phyloP scores from a whole-genome alignment of 768 basidiomycete species.

The Tulasnella sp. region DNA sequence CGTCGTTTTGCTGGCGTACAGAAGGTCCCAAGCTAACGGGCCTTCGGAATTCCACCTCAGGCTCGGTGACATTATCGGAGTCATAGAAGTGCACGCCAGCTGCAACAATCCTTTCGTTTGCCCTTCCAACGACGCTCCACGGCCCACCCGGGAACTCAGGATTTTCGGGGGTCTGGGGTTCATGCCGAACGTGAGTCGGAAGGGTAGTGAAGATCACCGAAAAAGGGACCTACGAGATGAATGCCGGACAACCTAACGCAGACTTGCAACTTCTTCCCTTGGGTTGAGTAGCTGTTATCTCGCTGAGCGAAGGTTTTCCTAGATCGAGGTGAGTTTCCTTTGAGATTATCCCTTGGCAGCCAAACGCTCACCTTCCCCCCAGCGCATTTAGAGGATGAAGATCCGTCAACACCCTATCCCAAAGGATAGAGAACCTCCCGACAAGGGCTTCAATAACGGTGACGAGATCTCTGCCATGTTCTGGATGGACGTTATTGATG shows the following conservation, averaged over 20 bases:
- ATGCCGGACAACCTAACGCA: constrained; percentile 33
- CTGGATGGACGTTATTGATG: constrained; percentile 13
- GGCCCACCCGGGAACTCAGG: constrained; percentile 42
- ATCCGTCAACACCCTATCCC: constrained; percentile 9
- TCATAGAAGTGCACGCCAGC: constrained; percentile 25
- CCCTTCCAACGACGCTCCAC: constrained; percentile 37
- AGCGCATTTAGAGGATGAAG: background rate
- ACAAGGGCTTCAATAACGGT: background rate
- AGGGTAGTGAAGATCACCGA: background rate
- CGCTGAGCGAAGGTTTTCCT: background rate
- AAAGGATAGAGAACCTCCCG: background rate
- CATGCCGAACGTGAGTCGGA: background rate
- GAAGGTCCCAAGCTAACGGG: constrained; percentile 22
- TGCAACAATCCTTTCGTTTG: constrained; percentile 30
- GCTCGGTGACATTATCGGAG: constrained; percentile 30
- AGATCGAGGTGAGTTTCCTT: background rate
- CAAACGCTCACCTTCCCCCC: background rate
- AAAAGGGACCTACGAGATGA: constrained; percentile 23
- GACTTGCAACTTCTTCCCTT: constrained; percentile 25
- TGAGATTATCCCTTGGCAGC: too few relatives aligned
- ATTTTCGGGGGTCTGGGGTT: constrained; percentile 31
- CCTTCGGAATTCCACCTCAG: constrained; percentile 30
- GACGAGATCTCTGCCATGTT: background rate
- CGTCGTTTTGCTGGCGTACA: constrained; percentile 22
- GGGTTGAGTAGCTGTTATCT: background rate